phyloP scores from a whole-genome alignment of 352 stramenopile genomes.

The Phytophthora pini region DNA sequence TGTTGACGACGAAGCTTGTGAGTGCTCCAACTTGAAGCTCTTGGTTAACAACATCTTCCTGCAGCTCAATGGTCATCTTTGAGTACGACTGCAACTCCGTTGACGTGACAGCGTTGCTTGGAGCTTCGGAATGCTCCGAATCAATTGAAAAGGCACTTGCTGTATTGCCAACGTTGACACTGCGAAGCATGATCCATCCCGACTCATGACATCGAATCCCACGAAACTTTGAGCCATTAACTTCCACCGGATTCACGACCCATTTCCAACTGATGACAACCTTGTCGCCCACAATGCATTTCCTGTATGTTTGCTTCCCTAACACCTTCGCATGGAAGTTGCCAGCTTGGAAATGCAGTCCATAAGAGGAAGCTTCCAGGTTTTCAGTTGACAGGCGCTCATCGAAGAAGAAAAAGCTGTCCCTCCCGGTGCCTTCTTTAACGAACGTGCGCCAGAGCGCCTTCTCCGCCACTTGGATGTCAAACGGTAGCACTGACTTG shows the following conservation, averaged over 20 bases:
- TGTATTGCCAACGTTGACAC: background rate
- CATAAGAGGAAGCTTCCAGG: conserved; percentile 30
- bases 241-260: conserved; percentile 45
- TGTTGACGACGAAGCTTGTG: conserved; percentile 46
- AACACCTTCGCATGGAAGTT: conserved; percentile 43
- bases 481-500: conserved; percentile 43
- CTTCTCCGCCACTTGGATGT: conserved; percentile 29
- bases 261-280: conserved; percentile 58
- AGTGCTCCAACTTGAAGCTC: conserved; percentile 44
- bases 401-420: conserved; percentile 38
- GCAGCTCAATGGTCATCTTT: conserved; percentile 55
- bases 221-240: conserved; percentile 38
- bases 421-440: conserved; percentile 25
- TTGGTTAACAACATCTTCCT: conserved; percentile 56
- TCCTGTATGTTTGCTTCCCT: conserved; percentile 51
- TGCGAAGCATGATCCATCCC: conserved; percentile 38
- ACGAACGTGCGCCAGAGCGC: conserved; percentile 49
- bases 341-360: conserved; percentile 29
- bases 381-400: conserved; percentile 31
- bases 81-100: conserved; percentile 59
- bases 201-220: conserved; percentile 43
- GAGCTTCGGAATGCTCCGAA: no score
- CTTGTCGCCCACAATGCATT: conserved; percentile 35
- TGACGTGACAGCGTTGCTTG: background rate
- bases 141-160: no score